phyloP scores from a whole-genome alignment of 139 green algal genomes.

The Nannochloris sp. region DNA sequence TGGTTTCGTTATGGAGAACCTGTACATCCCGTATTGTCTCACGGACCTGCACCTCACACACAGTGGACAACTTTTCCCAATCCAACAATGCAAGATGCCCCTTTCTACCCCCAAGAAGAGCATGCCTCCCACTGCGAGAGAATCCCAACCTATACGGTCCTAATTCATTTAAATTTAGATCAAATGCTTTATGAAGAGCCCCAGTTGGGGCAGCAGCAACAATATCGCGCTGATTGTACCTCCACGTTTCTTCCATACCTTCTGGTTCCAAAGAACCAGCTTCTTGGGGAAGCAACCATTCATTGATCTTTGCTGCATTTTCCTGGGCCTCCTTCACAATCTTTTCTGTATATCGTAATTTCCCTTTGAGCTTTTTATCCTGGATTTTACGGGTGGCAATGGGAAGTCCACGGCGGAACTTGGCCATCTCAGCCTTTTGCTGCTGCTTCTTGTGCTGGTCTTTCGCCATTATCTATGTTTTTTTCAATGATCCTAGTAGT shows the following conservation, averaged over 20 bases:
- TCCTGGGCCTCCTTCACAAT: slow-evolving; percentile 49
- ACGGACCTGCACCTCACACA: slow-evolving; percentile 87
- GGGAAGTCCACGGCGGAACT: slow-evolving; percentile 26
- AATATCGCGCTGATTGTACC: slow-evolving; percentile 79
- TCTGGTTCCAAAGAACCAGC: slow-evolving; percentile 79
- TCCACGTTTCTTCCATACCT: slow-evolving; percentile 80
- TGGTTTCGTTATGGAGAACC: slow-evolving; percentile 94
- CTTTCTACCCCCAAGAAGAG: slow-evolving; percentile 71
- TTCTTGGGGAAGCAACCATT: slow-evolving; percentile 79
- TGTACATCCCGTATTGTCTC: slow-evolving; percentile 77
- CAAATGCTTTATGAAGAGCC: slow-evolving; percentile 72
- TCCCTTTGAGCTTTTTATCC: slow-evolving; percentile 83
- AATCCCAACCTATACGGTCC: slow-evolving; percentile 77
- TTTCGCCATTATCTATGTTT: neutral
- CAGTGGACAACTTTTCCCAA: slow-evolving; percentile 57
- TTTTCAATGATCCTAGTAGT: neutral
- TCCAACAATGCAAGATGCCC: slow-evolving; percentile 92
- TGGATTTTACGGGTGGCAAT: slow-evolving; percentile 24
- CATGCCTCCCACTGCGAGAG: slow-evolving; percentile 65
- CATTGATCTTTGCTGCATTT: slow-evolving; percentile 39
- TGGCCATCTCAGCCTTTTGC: slow-evolving; percentile 10
- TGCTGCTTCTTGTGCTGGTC: neutral
- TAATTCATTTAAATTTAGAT: slow-evolving; percentile 68
- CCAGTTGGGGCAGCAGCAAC: slow-evolving; percentile 46
- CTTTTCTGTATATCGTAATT: slow-evolving; percentile 50